phyloP scores from a whole-genome alignment of 2,329 filamentous ascomycete genomes.

The Fusarium verrucosum region DNA sequence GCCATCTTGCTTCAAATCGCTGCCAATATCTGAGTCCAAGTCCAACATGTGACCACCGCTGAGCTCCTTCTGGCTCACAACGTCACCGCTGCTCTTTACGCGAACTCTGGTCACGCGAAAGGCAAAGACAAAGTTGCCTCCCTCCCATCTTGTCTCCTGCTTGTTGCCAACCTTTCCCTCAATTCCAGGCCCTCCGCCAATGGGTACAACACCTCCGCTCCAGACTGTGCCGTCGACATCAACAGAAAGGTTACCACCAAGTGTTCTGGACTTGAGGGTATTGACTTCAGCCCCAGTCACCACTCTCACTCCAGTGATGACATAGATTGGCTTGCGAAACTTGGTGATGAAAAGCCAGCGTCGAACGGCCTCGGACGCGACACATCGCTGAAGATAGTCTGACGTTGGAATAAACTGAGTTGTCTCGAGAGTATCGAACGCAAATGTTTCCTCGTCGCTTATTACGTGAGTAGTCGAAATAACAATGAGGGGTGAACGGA shows the following conservation, averaged over 20 bases:
- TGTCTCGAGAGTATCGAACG: slow-evolving; percentile 12
- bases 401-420: slow-evolving; percentile 7
- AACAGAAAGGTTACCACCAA: background rate
- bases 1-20: background rate
- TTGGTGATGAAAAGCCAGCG: background rate
- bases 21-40: background rate
- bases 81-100: background rate
- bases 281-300: slow-evolving; percentile 10
- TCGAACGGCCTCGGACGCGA: background rate
- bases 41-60: slow-evolving; percentile 1
- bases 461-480: background rate
- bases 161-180: background rate
- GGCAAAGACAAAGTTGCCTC: slow-evolving; percentile 20
- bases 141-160: background rate
- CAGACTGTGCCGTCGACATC: background rate
- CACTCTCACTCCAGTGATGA: slow-evolving; percentile 20
- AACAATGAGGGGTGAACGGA: background rate
- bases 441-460: slow-evolving; percentile 10
- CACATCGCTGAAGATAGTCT: slow-evolving; percentile 9
- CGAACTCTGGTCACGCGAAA: slow-evolving; percentile 12
- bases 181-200: background rate
- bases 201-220: background rate
- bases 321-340: slow-evolving; percentile 19
- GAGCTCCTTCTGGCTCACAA: background rate
- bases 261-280: background rate